A percentile compares a stretch with the other conserved stretches of the same genome.
Evolutionary conservation across 192 early-diverging fungal species (phyloP).

Genomic region (Rhizoclosmatium sp.): DNA sequence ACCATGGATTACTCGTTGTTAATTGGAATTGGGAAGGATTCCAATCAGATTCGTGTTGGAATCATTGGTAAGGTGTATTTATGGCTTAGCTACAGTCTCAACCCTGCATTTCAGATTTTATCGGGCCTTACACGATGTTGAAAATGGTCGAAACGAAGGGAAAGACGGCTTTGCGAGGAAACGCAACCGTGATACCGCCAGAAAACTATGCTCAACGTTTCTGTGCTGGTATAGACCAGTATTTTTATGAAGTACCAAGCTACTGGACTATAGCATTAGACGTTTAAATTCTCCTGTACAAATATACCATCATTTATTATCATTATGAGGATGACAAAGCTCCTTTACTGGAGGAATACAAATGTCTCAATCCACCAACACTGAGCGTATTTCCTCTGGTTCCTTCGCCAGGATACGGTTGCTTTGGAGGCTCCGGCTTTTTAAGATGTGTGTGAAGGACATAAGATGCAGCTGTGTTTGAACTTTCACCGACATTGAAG

Average conservation of each 20-base stretch:
- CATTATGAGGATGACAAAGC: no score
- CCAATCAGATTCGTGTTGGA: constrained; percentile 54
- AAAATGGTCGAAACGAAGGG: constrained; percentile 63
- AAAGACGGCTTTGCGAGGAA: constrained; percentile 67
- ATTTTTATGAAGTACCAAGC: constrained; percentile 33
- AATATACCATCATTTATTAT: no score
- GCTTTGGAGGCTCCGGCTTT: neutral
- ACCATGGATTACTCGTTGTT: constrained; percentile 63
- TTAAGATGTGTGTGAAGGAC: neutral
- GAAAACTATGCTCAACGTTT: constrained; percentile 50
- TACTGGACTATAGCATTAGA: neutral
- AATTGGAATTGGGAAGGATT: constrained; percentile 45
- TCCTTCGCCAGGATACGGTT: neutral
- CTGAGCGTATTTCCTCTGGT: neutral
- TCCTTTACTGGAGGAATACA: no score
- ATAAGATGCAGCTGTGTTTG: neutral
- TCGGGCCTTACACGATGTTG: constrained; percentile 56
- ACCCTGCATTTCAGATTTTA: constrained; percentile 42
- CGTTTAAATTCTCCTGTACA: no score
- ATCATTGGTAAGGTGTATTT: constrained; percentile 53
- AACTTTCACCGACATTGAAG: neutral
- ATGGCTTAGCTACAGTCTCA: neutral
- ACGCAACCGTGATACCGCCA: constrained; percentile 54
- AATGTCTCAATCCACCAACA: no score
- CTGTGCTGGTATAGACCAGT: constrained; percentile 53